Percentiles rank a stretch among this genome's conserved stretches.
phyloP scores from a whole-genome alignment of 164 flowering plant genomes.

The Liquidambar formosana region DNA sequence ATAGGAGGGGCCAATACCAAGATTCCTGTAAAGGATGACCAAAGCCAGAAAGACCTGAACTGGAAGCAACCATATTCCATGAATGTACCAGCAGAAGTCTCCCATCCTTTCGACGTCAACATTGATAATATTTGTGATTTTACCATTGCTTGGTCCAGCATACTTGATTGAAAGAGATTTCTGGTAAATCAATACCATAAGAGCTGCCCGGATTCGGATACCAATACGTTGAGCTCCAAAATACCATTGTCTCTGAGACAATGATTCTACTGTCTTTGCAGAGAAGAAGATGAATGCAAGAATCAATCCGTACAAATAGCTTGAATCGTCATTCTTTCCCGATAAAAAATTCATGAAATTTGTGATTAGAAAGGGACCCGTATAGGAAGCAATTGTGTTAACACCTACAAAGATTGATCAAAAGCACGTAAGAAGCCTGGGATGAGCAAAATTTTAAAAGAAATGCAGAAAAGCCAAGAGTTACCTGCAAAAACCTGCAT shows the following conservation, averaged over 20 bases:
- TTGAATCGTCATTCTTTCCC: slow-evolving; percentile 37
- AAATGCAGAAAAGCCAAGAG: neutral
- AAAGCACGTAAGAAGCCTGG: neutral
- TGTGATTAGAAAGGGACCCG: slow-evolving; percentile 73
- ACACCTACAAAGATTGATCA: slow-evolving; percentile 37
- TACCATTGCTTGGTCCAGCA: slow-evolving; percentile 51
- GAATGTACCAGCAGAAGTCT: slow-evolving; percentile 68
- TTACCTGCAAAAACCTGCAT: slow-evolving; percentile 79
- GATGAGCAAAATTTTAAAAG: neutral
- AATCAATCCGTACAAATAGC: slow-evolving; percentile 50
- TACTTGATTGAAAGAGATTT: slow-evolving; percentile 54
- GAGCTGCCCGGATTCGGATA: slow-evolving; percentile 61
- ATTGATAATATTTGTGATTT: slow-evolving; percentile 57
- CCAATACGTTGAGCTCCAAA: slow-evolving; percentile 81
- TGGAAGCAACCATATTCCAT: slow-evolving; percentile 84
- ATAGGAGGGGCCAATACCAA: slow-evolving; percentile 67
- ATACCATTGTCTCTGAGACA: slow-evolving; percentile 83
- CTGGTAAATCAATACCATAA: slow-evolving; percentile 52
- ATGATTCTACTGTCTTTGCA: slow-evolving; percentile 71
- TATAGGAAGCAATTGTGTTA: slow-evolving; percentile 75
- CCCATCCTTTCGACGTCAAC: slow-evolving; percentile 82
- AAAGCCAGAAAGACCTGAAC: slow-evolving; percentile 72
- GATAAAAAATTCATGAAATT: slow-evolving; percentile 63
- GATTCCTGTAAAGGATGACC: slow-evolving; percentile 56
- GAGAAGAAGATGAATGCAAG: slow-evolving; percentile 67